Percentiles rank a stretch among this genome's conserved stretches.
These are phyloP conservation scores for Piloderma croceum DNA, from an alignment of 768 basidiomycete genomes.

Conservation along the genomic window DNA sequence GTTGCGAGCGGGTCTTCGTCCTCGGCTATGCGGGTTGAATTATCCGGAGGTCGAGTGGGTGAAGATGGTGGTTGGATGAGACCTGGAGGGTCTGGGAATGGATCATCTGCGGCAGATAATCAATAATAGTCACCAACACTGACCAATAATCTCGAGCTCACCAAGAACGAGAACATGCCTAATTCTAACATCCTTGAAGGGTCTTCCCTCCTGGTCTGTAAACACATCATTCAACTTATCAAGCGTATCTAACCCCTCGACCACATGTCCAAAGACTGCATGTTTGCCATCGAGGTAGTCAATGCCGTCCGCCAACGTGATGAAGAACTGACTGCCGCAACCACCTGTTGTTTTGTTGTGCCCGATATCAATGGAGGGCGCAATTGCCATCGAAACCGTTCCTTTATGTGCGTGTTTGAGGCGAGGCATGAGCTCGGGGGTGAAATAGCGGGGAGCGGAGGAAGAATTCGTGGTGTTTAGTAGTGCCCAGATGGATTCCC, in stretches of 20 bases:
- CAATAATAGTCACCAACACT: background rate
- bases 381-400: constrained; percentile 96
- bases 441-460: constrained; percentile 68
- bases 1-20: constrained; percentile 86
- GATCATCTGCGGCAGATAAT: constrained; percentile 42
- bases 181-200: constrained; percentile 91
- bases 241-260: constrained; percentile 88
- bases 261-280: constrained; percentile 92
- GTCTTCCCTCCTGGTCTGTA: constrained; percentile 81
- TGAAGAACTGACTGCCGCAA: constrained; percentile 94
- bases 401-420: constrained; percentile 83
- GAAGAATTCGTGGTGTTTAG: constrained; percentile 39
- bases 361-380: constrained; percentile 69
- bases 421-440: constrained; percentile 73
- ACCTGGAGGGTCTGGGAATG: constrained; percentile 83
- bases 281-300: constrained; percentile 95
- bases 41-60: constrained; percentile 79
- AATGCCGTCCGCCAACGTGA: constrained; percentile 85
- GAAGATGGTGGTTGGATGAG: constrained; percentile 67
- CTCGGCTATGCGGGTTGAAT: constrained; percentile 85
- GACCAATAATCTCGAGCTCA: constrained; percentile 28
- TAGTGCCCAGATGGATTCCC: constrained; percentile 83
- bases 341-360: constrained; percentile 52
- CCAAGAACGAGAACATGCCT: constrained; percentile 94
- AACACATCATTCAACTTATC: constrained; percentile 92